Evolutionary conservation across 202 grass and related monocot species (phyloP).

Genomic region (Zoysia matrella): DNA sequence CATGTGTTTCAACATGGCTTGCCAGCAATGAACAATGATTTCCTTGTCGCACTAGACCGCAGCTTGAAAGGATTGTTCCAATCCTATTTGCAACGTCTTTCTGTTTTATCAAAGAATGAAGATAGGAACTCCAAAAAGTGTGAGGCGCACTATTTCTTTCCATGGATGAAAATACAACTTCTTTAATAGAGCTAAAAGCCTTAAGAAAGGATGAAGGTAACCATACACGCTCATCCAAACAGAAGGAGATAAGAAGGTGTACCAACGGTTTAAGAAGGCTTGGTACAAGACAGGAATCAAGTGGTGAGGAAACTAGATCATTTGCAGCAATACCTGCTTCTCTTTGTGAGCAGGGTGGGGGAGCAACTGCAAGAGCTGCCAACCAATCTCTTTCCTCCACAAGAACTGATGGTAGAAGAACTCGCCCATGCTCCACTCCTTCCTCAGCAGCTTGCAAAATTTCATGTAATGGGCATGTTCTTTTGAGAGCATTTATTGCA

Average conservation of each 20-base stretch:
- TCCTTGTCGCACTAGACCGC: conserved; percentile 71
- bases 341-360: conserved; percentile 90
- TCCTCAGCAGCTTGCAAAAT: conserved; percentile 77
- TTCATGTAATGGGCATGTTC: conserved; percentile 71
- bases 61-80: conserved; percentile 64
- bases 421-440: conserved; percentile 57
- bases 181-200: conserved; percentile 72
- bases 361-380: conserved; percentile 81
- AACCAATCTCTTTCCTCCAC: conserved; percentile 96
- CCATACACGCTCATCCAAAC: conserved; percentile 87
- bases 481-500: conserved; percentile 95
- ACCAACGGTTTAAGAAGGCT: conserved; percentile 79
- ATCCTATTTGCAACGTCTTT: conserved; percentile 65
- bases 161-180: conserved; percentile 66
- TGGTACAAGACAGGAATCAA: conserved; percentile 73
- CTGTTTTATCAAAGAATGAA: conserved; percentile 71
- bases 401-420: conserved; percentile 72
- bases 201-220: conserved; percentile 77
- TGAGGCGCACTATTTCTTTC: conserved; percentile 61
- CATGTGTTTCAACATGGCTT: conserved; percentile 47
- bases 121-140: conserved; percentile 63
- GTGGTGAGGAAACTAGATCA: conserved; percentile 78
- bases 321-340: conserved; percentile 82
- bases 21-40: conserved; percentile 40
- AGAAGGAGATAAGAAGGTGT: conserved; percentile 71